These are phyloP conservation scores for Ehretia macrophylla DNA, from an alignment of 257 asterid species.

Conservation along the genomic window DNA sequence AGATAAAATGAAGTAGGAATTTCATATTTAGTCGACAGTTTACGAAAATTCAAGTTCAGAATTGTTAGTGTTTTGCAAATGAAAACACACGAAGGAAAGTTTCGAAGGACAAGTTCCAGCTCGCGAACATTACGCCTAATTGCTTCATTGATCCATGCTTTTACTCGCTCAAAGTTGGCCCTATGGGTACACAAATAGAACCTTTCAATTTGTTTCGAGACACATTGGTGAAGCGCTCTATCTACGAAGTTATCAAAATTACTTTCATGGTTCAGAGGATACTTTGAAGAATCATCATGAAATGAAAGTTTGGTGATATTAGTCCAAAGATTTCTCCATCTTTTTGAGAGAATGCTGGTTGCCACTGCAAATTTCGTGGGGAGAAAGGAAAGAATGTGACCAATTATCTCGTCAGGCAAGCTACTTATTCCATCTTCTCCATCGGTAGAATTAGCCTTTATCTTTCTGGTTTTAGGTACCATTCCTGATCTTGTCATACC, in stretches of 20 bases:
- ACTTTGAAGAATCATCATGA: too few species aligned
- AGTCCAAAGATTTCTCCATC: neutral
- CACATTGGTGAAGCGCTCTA: neutral
- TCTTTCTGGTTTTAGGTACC: neutral
- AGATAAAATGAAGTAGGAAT: neutral
- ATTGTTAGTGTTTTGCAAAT: neutral
- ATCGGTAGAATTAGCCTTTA: too few species aligned
- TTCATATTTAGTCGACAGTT: too few species aligned
- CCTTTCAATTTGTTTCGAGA: neutral
- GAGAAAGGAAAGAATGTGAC: neutral
- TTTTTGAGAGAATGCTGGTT: neutral
- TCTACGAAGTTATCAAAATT: neutral
- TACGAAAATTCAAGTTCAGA: too few species aligned
- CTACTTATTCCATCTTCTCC: neutral
- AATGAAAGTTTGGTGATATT: neutral
- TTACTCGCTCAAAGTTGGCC: neutral
- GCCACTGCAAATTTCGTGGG: neutral
- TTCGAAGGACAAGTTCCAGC: neutral
- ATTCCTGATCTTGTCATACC: neutral
- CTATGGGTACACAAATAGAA: neutral
- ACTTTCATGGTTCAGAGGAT: neutral
- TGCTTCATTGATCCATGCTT: neutral
- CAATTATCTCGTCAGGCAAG: neutral
- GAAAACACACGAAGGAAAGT: neutral
- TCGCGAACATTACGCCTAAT: neutral